phyloP scores from a whole-genome alignment of 148 eudicot genomes.

The Limonium bicolor region DNA sequence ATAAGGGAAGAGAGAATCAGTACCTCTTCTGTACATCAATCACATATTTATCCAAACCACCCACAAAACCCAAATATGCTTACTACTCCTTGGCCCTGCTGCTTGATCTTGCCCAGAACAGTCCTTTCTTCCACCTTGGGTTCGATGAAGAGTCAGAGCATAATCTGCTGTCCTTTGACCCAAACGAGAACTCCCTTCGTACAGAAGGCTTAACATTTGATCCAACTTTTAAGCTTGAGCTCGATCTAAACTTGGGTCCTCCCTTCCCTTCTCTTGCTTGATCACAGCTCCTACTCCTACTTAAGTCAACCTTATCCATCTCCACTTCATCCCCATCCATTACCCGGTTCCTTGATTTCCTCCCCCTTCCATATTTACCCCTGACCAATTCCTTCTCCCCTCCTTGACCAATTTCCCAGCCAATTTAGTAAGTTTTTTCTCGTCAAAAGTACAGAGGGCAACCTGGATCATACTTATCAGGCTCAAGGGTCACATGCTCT shows the following conservation, averaged over 20 bases:
- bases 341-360: slow-evolving; percentile 46
- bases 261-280: slow-evolving; percentile 28
- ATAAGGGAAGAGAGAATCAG: no score
- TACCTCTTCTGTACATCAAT: no score
- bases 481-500: slow-evolving; percentile 70
- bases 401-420: slow-evolving; percentile 60
- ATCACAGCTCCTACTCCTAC: no score
- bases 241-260: slow-evolving; percentile 36
- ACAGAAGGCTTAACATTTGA: slow-evolving; percentile 57
- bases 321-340: slow-evolving; percentile 30
- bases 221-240: slow-evolving; percentile 55
- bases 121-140: slow-evolving; percentile 33
- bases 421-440: slow-evolving; percentile 50
- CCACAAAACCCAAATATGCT: no score
- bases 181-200: slow-evolving; percentile 74
- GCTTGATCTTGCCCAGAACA: slow-evolving; percentile 88
- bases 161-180: slow-evolving; percentile 37
- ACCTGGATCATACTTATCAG: slow-evolving; percentile 74
- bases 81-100: no score
- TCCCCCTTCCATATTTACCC: slow-evolving; percentile 33
- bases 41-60: no score
- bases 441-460: slow-evolving; percentile 95
- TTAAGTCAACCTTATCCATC: slow-evolving; percentile 37
- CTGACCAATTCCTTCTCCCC: slow-evolving; percentile 49
- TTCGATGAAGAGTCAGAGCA: slow-evolving; percentile 22